Conservation (phyloP, 257 asterid species). For the Penstemon newberryi region DNA sequence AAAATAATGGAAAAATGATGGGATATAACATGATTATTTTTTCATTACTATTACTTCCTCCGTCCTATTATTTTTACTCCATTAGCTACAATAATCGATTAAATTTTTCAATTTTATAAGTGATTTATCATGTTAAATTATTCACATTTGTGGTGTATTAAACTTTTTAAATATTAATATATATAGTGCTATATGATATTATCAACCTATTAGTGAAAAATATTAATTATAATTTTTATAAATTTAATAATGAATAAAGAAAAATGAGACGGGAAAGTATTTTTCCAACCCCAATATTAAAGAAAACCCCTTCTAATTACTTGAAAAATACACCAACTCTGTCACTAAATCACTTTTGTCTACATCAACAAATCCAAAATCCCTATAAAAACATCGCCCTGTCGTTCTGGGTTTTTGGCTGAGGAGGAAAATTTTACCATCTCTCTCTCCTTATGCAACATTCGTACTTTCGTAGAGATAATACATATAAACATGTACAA, state of each 20-base stretch:
- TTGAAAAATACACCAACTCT: slow-evolving; percentile 33
- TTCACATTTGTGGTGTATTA: no score
- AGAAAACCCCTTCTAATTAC: slow-evolving; percentile 18
- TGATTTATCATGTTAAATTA: no score
- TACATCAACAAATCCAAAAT: slow-evolving; percentile 37
- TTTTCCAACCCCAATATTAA: slow-evolving; percentile 9
- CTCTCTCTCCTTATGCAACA: slow-evolving; percentile 23
- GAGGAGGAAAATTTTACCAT: slow-evolving; percentile 18
- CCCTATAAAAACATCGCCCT: slow-evolving; percentile 33
- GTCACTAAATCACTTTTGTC: slow-evolving; percentile 31
- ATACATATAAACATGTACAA: not conserved
- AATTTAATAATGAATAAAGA: slow-evolving; percentile 13
- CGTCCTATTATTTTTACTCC: no score
- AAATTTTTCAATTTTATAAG: no score
- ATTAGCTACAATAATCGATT: no score
- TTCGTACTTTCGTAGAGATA: slow-evolving; percentile 22
- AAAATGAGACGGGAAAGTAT: not conserved
- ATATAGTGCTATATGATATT: not conserved
- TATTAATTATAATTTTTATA: slow-evolving; percentile 3
- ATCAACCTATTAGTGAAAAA: no score
- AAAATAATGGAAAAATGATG: no score
- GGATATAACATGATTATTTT: no score
- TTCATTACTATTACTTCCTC: no score
- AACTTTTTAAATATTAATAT: no score
- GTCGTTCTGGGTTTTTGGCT: slow-evolving; percentile 33